Conservation (phyloP, 257 asterid species). For the Galeopsis tetrahit region DNA sequence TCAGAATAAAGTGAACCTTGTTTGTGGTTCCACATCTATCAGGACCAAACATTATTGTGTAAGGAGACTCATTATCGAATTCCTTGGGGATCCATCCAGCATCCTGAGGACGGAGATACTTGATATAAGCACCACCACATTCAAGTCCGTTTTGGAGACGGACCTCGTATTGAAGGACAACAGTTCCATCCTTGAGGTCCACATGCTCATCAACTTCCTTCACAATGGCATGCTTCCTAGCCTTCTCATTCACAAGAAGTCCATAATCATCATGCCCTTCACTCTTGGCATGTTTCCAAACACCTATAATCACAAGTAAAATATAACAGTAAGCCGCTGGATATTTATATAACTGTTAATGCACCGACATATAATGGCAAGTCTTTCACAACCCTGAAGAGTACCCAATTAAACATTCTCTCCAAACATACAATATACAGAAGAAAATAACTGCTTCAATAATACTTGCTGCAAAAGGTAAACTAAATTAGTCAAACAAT, state of each 20-base stretch:
- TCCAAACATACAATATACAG: background rate
- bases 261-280: slow-evolving; percentile 96
- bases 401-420: background rate
- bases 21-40: slow-evolving; percentile 95
- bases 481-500: background rate
- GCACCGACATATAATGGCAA: background rate
- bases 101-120: slow-evolving; percentile 92
- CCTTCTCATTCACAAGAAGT: slow-evolving; percentile 88
- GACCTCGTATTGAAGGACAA: slow-evolving; percentile 86
- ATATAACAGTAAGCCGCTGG: background rate
- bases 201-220: slow-evolving; percentile 72
- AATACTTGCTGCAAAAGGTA: background rate
- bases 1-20: slow-evolving; percentile 95
- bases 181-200: slow-evolving; percentile 68
- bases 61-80: slow-evolving; percentile 90
- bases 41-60: slow-evolving; percentile 96
- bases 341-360: background rate
- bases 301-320: slow-evolving; percentile 50
- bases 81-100: slow-evolving; percentile 86
- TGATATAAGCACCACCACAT: slow-evolving; percentile 96
- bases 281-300: slow-evolving; percentile 90
- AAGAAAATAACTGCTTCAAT: background rate
- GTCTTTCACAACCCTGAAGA: background rate
- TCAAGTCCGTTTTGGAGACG: slow-evolving; percentile 96
- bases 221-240: slow-evolving; percentile 87